A percentile compares a stretch with the other conserved stretches of the same genome.
Conservation (phyloP, 106 monocot genomes). For the Dendrobium nobile region DNA sequence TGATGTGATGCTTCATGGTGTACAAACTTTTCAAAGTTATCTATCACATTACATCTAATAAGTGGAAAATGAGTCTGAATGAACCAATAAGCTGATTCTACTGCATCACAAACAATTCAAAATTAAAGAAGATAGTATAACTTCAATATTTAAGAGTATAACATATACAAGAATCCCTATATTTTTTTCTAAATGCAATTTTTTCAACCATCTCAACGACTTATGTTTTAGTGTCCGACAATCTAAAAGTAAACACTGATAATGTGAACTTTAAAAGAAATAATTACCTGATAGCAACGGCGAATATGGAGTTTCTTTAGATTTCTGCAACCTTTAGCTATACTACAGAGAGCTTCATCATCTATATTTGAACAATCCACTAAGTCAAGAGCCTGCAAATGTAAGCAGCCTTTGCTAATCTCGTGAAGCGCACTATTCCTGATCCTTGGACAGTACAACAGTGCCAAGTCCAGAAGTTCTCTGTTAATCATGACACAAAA, state of each 20-base stretch:
- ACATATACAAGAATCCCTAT: not conserved
- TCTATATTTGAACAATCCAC: conserved; percentile 74
- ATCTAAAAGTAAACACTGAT: not conserved
- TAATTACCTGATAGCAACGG: conserved; percentile 90
- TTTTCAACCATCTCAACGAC: not conserved
- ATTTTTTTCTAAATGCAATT: not conserved
- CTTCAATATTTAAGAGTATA: not conserved
- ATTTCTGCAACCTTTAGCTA: conserved; percentile 79
- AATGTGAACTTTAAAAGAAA: not conserved
- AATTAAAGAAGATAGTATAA: not conserved
- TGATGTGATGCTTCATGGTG: not conserved
- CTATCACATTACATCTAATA: not conserved
- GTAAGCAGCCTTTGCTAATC: conserved; percentile 77
- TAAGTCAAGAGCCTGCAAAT: conserved; percentile 68
- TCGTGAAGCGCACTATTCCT: conserved; percentile 67
- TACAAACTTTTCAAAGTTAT: not conserved
- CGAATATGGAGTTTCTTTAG: conserved; percentile 77
- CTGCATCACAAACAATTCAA: not conserved
- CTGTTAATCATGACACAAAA: conserved; percentile 24
- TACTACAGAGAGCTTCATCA: conserved; percentile 67
- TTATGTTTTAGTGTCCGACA: not conserved
- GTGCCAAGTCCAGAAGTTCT: conserved; percentile 55
- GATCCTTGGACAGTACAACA: conserved; percentile 88
- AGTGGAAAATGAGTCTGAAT: not conserved
- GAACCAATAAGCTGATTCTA: not conserved